Evolutionary conservation across 805 yeast genomes (phyloP).

Genomic region (Wickerhamiella occidentalis): DNA sequence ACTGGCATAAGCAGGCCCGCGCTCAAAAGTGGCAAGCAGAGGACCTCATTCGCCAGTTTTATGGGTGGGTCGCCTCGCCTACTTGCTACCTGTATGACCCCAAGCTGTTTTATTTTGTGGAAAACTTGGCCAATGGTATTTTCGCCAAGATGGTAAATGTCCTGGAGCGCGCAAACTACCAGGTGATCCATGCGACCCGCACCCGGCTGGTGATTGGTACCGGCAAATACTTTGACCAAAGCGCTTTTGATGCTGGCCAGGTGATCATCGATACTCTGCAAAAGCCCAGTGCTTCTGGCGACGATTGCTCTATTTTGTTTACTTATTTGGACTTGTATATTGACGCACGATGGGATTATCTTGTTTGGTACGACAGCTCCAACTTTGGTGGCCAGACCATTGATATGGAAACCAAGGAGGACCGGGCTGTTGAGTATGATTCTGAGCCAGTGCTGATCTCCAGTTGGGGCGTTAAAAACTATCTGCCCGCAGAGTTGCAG

Average conservation of each 20-base stretch:
- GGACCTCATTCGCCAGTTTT: constrained; percentile 64
- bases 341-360: constrained; percentile 76
- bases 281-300: constrained; percentile 36
- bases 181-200: constrained; percentile 66
- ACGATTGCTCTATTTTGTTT: constrained; percentile 54
- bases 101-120: constrained; percentile 72
- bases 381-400: constrained; percentile 64
- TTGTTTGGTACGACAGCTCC: constrained; percentile 88
- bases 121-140: constrained; percentile 72
- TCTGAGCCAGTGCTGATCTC: constrained; percentile 29
- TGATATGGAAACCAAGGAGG: neutral
- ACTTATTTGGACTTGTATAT: constrained; percentile 66
- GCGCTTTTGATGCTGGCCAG: constrained; percentile 37
- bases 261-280: constrained; percentile 28
- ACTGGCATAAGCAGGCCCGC: constrained; percentile 90
- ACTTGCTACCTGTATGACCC: constrained; percentile 66
- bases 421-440: constrained; percentile 6
- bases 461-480: constrained; percentile 69
- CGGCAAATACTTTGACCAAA: constrained; percentile 60
- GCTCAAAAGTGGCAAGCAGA: constrained; percentile 53
- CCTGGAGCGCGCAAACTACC: constrained; percentile 42
- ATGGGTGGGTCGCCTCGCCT: constrained; percentile 74
- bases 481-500: constrained; percentile 62
- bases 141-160: constrained; percentile 53
- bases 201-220: constrained; percentile 52